Conservation (phyloP, 1,284 basidiomycete species). For the Ustilago sp. region DNA sequence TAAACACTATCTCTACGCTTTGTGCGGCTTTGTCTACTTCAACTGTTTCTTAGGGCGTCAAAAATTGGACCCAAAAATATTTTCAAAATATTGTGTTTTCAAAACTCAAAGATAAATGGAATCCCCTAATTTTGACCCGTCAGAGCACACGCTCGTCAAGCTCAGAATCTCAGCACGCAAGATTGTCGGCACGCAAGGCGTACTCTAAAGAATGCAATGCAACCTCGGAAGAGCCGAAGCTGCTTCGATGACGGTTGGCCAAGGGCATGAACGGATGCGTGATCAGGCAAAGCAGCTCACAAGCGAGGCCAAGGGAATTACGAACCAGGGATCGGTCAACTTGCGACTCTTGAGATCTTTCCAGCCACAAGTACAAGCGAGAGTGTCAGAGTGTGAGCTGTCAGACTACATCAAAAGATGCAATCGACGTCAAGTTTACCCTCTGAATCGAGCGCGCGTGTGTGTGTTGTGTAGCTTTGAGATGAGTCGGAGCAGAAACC, state of each 20-base stretch:
- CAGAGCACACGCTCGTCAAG: background rate
- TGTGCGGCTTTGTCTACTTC: too few relatives aligned
- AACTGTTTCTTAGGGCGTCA: too few relatives aligned
- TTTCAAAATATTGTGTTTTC: too few relatives aligned
- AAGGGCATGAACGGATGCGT: background rate
- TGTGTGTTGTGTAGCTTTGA: background rate
- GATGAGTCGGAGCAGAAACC: background rate
- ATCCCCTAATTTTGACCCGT: background rate
- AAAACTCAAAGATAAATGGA: background rate
- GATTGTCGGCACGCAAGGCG: background rate
- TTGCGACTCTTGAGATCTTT: background rate
- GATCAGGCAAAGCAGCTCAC: background rate
- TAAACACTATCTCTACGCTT: too few relatives aligned
- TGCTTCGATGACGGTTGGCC: background rate
- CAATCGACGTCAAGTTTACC: background rate
- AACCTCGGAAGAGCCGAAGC: conserved; percentile 2
- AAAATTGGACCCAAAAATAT: too few relatives aligned
- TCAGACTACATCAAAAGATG: background rate
- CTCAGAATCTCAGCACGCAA: background rate
- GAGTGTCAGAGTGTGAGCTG: background rate
- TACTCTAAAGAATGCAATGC: background rate
- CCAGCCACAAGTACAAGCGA: background rate
- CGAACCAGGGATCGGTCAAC: background rate
- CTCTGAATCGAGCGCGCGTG: background rate
- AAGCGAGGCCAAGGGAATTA: background rate